Conservation (phyloP, 2,329 filamentous ascomycete genomes). For the Claviceps spartinae region DNA sequence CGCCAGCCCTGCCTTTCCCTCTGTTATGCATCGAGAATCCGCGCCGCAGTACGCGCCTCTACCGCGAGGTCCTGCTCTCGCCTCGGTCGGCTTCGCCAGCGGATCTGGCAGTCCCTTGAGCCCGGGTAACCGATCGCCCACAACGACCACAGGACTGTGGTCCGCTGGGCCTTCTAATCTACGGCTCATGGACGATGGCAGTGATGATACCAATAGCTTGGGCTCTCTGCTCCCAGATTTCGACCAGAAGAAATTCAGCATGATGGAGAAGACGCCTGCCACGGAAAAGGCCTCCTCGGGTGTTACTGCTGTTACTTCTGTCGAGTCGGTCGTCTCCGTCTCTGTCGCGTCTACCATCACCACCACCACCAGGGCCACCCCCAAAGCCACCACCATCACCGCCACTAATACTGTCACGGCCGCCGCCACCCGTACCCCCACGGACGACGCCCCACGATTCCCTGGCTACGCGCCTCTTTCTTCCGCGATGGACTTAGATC, state of each 20-base stretch:
- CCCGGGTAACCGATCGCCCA: conserved; percentile 12
- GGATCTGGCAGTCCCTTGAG: conserved; percentile 7
- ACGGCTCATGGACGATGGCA: conserved; percentile 31
- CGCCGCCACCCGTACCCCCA: not conserved
- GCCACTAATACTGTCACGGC: not conserved
- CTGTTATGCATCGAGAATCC: conserved; percentile 17
- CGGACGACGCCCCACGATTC: conserved; percentile 7
- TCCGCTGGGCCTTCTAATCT: conserved; percentile 24
- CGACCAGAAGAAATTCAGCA: conserved; percentile 24
- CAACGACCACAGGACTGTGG: conserved; percentile 18
- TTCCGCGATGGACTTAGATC: conserved; percentile 3
- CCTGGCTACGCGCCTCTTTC: not conserved
- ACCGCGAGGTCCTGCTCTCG: conserved; percentile 8
- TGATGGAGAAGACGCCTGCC: not conserved
- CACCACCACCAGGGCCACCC: not conserved
- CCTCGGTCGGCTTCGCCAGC: conserved; percentile 6
- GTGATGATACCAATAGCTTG: conserved; percentile 35
- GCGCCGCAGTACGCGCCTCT: conserved; percentile 14
- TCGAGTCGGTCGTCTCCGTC: not conserved
- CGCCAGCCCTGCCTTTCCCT: conserved; percentile 23
- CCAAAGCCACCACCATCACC: not conserved
- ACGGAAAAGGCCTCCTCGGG: not conserved
- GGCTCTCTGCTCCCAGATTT: conserved; percentile 40
- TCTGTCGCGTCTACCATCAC: not conserved
- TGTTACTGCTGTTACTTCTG: not conserved